Evolutionary conservation across 208 protist genomes (phyloP), one percentile per base, ranked within the genome.

Genomic region (Hexamita inflata): DNA sequence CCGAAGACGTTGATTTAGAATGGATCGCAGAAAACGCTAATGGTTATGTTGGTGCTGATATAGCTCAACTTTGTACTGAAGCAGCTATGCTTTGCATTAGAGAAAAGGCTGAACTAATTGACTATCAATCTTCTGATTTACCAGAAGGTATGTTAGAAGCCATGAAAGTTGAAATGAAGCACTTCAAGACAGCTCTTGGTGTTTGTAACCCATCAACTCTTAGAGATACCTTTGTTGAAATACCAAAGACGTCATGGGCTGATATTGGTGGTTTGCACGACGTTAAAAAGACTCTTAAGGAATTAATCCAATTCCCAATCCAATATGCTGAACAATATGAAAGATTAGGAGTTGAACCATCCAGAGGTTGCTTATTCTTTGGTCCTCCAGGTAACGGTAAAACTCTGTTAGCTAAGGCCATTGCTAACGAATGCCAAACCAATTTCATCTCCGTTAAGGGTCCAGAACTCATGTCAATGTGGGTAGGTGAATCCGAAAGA

Each of bases 391-490:
- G 87, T 38, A 90, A 83, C 58, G 89, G 89, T 74, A 93, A 93
- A 85, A 92, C 89, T 7, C 78, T 92, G 59, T 59, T 91, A 0
- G 88, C 88, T 11, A 91, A 91, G 82, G 88, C 88, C 45, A 88
- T 91, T 60, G 88, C 88, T 15, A 89, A 86, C 74, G 86, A 90
- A 74, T 85, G 82, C 73, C 73, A 97, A 86, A 93, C 95, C 62
- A 99, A 99, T 88, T 99, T 99, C 86, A 99, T 99, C 82, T 97
- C 92, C 28, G 95, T 99, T 84, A 99, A 99, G 89, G 97, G 96
- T 45, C 96, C 97, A n/a, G 96, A 99, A 86, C 88, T 99, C 67
- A 86, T 99, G 35, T 98, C 96, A n/a, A 99, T 98, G 96, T 99
- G 96, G 96, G 97, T 99, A 77, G 97, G 97, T 80, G 96, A 99